Percentiles rank a stretch among this genome's conserved stretches.
Conservation (phyloP, 73 alveolate species). For the Tetrahymena malaccensis region DNA sequence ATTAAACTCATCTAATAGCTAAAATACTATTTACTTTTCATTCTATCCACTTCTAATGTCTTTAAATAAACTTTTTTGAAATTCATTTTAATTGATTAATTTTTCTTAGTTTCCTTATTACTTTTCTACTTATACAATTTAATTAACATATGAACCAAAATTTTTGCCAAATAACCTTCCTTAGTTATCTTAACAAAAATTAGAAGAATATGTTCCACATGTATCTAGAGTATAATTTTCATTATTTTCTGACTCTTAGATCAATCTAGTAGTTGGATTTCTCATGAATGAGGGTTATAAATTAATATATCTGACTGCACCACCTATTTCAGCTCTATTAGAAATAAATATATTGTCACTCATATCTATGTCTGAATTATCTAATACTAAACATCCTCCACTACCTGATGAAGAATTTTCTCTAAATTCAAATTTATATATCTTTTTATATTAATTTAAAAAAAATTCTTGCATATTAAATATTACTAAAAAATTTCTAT, state of each 20-base stretch:
- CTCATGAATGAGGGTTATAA: neutral
- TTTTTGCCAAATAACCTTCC: neutral
- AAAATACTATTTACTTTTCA: neutral
- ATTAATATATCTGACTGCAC: neutral
- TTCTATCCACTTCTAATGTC: neutral
- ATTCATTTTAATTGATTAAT: neutral
- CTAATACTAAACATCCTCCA: neutral
- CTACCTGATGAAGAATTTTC: neutral
- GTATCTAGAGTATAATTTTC: neutral
- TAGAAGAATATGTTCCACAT: neutral
- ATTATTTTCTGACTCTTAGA: neutral
- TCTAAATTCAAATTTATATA: neutral
- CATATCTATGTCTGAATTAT: neutral
- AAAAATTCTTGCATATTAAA: neutral
- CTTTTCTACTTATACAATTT: neutral
- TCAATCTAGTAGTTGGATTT: neutral
- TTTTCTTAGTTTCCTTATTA: neutral
- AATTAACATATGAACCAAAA: neutral
- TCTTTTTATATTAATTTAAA: neutral
- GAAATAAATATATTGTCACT: neutral
- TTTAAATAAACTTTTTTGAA: neutral
- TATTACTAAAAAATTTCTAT: neutral
- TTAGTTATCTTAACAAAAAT: neutral
- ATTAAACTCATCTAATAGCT: neutral
- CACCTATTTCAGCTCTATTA: neutral